phyloP scores from a whole-genome alignment of 805 yeast genomes.

The Metschnikowia gruessii region DNA sequence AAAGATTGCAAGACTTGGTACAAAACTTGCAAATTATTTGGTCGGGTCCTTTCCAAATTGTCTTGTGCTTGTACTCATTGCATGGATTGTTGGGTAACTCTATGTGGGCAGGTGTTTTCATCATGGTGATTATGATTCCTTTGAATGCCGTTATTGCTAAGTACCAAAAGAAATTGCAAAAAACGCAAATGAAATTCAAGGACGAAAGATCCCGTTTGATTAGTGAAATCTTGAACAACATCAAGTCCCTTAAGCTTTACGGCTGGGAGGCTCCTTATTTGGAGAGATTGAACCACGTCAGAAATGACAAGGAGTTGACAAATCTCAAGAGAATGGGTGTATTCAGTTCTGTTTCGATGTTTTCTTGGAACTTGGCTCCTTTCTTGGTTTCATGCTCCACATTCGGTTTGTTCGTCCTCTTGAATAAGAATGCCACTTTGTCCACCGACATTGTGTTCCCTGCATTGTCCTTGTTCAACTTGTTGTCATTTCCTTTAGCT shows the following conservation, averaged over 20 bases:
- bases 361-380: conserved; percentile 85
- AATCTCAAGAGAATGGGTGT: conserved; percentile 74
- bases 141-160: conserved; percentile 68
- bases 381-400: conserved; percentile 86
- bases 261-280: conserved; percentile 94
- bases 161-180: conserved; percentile 69
- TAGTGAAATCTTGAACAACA: conserved; percentile 84
- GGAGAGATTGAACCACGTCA: conserved; percentile 67
- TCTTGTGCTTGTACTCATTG: conserved; percentile 69
- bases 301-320: conserved; percentile 82
- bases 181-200: conserved; percentile 81
- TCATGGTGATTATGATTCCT: conserved; percentile 77
- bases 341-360: conserved; percentile 64
- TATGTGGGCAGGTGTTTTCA: conserved; percentile 95
- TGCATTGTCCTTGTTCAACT: conserved; percentile 82
- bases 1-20: conserved; percentile 78
- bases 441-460: conserved; percentile 91
- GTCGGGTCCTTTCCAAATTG: conserved; percentile 92
- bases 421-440: conserved; percentile 58
- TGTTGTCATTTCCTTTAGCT: conserved; percentile 87
- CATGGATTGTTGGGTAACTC: conserved; percentile 74
- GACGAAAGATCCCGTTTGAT: conserved; percentile 90
- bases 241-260: conserved; percentile 87
- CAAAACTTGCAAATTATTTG: conserved; percentile 77
- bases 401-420: conserved; percentile 71